Base-by-base conservation (phyloP, 1,139 yeast species). In the Hansenula sp. region DNA sequence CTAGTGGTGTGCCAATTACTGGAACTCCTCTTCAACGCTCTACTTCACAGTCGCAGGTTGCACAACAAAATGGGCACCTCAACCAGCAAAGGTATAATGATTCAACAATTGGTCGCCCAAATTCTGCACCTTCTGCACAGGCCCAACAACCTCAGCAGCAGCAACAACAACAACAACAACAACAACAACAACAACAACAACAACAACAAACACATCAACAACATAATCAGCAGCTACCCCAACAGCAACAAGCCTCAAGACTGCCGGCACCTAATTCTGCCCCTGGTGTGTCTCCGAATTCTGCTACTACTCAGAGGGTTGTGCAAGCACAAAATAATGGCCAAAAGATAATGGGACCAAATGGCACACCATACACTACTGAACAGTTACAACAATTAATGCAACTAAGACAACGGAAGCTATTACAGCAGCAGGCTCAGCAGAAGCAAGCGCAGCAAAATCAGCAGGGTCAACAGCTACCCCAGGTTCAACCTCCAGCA, bases 391-490 rank as follows among this genome's bases (percentile, higher is more conserved):
- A 59, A 38, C 60, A 57, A 41, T 49, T 56, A 50, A 54, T 57
- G 51, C 63, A 55, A 36, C 27, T 49, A 47, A 58, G 59, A 43
- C 66, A 55, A 46, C 47, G 51, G 44, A 52, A 53, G 41, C 19
- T 76, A 52, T 64, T 72, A 62, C 80, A 74, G 54, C 75, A 68
- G 38, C 51, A 47, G 24, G 40, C 72, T 33, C 36, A 34, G n/a
- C 36, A 34, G 15, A 5, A 32, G 11, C 36, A 33, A 21, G 35
- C 27, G 6, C 35, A 18, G 15, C 33, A 31, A 9, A 21, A 19
- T 13, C 36, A 33, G 12, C 25, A 17, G 21, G 9, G 12, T 9
- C 36, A 33, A 33, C 3, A 27, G n/a, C 5, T 33, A 13, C 17
- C 27, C n/a, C 36, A 33, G n/a, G 33, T 41, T 21, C 44, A 38